These are phyloP conservation scores for Dactylonectria estremocensis DNA, from an alignment of 2,329 filamentous ascomycete species.

Conservation along the genomic window DNA sequence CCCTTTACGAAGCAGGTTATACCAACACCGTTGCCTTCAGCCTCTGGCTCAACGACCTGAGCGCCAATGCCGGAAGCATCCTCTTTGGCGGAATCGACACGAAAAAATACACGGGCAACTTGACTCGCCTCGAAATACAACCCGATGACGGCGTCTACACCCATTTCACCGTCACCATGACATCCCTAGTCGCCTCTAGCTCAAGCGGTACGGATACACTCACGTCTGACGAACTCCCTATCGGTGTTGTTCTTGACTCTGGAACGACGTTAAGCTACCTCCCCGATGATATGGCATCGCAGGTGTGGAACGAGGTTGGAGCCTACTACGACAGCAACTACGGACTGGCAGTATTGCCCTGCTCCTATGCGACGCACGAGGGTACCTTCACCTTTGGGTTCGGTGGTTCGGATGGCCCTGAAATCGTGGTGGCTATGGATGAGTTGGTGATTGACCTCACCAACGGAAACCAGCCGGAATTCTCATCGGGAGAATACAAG, in stretches of 20 bases:
- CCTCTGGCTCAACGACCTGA: slow-evolving; percentile 75
- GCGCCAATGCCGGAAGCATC: slow-evolving; percentile 77
- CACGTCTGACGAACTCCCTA: slow-evolving; percentile 59
- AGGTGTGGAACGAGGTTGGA: slow-evolving; percentile 70
- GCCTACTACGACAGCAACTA: slow-evolving; percentile 60
- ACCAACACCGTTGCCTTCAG: slow-evolving; percentile 81
- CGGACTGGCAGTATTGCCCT: slow-evolving; percentile 65
- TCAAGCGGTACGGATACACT: slow-evolving; percentile 65
- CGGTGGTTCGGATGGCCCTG: slow-evolving; percentile 63
- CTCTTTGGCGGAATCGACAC: slow-evolving; percentile 88
- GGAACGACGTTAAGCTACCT: slow-evolving; percentile 82
- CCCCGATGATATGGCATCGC: slow-evolving; percentile 70
- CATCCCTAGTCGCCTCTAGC: slow-evolving; percentile 63
- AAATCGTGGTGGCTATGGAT: slow-evolving; percentile 68
- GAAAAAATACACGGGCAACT: slow-evolving; percentile 77
- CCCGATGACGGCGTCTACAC: slow-evolving; percentile 57
- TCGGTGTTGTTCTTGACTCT: slow-evolving; percentile 80
- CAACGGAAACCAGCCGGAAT: slow-evolving; percentile 51
- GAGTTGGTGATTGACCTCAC: slow-evolving; percentile 68
- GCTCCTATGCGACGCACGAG: slow-evolving; percentile 59
- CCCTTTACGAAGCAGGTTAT: slow-evolving; percentile 73
- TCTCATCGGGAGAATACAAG: slow-evolving; percentile 58
- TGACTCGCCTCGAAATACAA: slow-evolving; percentile 73
- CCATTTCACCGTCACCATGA: slow-evolving; percentile 66
- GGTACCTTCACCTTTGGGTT: slow-evolving; percentile 71